Conservation (phyloP, 108 stramenopile species). For the Fistulifera pelliculosa region DNA sequence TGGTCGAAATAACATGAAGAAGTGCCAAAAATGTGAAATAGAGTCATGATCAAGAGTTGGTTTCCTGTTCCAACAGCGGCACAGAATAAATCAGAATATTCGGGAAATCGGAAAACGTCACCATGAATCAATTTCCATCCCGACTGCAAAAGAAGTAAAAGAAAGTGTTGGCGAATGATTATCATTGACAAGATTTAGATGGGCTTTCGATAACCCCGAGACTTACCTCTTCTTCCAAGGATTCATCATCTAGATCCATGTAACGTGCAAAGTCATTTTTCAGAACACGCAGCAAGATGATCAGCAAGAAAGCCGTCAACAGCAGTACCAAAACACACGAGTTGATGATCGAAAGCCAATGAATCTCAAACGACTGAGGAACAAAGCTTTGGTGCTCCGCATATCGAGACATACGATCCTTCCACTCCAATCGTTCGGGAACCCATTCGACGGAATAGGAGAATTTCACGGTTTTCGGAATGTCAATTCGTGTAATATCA, state of each 20-base stretch:
- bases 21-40: conserved; percentile 86
- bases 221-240: conserved; percentile 85
- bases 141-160: conserved; percentile 25
- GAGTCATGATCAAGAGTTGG: conserved; percentile 70
- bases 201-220: neutral
- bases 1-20: conserved; percentile 77
- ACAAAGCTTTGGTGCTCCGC: conserved; percentile 69
- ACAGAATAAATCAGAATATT: conserved; percentile 68
- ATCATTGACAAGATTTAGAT: conserved; percentile 2
- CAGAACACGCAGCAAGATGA: conserved; percentile 92
- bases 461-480: conserved; percentile 72
- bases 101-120: conserved; percentile 94
- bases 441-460: conserved; percentile 91
- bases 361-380: conserved; percentile 86
- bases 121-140: conserved; percentile 99
- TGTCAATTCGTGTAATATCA: conserved; percentile 81
- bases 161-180: neutral
- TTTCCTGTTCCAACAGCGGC: conserved; percentile 89
- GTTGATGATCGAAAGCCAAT: conserved; percentile 98
- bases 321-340: conserved; percentile 93
- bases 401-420: conserved; percentile 82
- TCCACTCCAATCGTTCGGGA: conserved; percentile 79
- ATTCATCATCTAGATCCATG: conserved; percentile 91
- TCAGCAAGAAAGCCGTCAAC: conserved; percentile 91
- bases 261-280: conserved; percentile 96